These are phyloP conservation scores for Iris pallida DNA, from an alignment of 116 monocot genomes.

Conservation along the genomic window DNA sequence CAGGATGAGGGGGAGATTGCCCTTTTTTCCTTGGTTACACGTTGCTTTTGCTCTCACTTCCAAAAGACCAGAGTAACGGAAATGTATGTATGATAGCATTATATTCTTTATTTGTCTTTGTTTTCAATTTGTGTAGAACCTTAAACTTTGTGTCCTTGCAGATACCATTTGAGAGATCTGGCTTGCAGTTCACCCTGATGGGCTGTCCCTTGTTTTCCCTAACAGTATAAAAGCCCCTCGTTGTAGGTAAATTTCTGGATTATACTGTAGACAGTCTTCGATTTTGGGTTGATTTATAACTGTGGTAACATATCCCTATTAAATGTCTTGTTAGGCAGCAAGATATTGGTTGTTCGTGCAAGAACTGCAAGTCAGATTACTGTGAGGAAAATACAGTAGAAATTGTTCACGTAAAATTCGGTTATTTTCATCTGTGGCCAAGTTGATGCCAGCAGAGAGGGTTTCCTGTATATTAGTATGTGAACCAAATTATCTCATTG, in stretches of 20 bases:
- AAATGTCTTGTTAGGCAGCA: conserved; percentile 45
- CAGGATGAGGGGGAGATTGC: conserved; percentile 15
- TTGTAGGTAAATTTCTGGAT: conserved; percentile 59
- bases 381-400: conserved; percentile 47
- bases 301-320: background rate
- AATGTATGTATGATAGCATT: conserved; percentile 36
- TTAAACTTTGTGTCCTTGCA: conserved; percentile 16
- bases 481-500: conserved; percentile 66
- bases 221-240: conserved; percentile 60
- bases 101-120: background rate
- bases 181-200: conserved; percentile 63
- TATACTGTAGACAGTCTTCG: background rate
- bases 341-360: conserved; percentile 56
- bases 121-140: conserved; percentile 5
- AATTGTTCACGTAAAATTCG: conserved; percentile 61
- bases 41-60: conserved; percentile 37
- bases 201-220: conserved; percentile 48
- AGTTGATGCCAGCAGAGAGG: conserved; percentile 33
- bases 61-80: conserved; percentile 10
- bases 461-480: conserved; percentile 59
- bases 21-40: conserved; percentile 83
- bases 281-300: background rate
- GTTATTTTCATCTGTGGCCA: conserved; percentile 61
- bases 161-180: conserved; percentile 51
- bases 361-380: conserved; percentile 33